phyloP scores from a whole-genome alignment of 495 filamentous ascomycete genomes.

The Lasiosphaeris hirsuta region DNA sequence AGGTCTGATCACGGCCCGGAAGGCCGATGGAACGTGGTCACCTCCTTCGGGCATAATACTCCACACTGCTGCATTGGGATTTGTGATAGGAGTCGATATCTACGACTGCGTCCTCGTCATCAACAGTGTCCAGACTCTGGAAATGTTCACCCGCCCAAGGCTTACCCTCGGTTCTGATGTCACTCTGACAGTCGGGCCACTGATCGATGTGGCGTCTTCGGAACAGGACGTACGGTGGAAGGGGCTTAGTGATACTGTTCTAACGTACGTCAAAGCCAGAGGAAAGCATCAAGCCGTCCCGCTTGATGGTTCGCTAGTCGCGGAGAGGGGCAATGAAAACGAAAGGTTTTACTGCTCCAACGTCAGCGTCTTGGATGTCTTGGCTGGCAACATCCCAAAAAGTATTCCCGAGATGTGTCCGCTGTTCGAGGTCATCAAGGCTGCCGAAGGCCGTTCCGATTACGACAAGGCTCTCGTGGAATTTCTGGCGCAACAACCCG shows the following conservation, averaged over 20 bases:
- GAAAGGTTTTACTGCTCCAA: slow-evolving; percentile 77
- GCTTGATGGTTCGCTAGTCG: slow-evolving; percentile 78
- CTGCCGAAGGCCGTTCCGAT: slow-evolving; percentile 74
- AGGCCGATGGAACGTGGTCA: slow-evolving; percentile 81
- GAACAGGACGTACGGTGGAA: slow-evolving; percentile 69
- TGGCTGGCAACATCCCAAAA: slow-evolving; percentile 72
- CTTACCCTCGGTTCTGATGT: slow-evolving; percentile 78
- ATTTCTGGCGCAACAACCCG: slow-evolving; percentile 52
- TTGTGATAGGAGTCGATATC: slow-evolving; percentile 84
- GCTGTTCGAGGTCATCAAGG: slow-evolving; percentile 76
- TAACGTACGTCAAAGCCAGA: slow-evolving; percentile 84
- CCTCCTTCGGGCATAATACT: slow-evolving; percentile 84
- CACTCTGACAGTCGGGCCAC: slow-evolving; percentile 71
- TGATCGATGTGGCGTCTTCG: slow-evolving; percentile 68
- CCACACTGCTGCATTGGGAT: slow-evolving; percentile 83
- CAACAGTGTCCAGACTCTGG: slow-evolving; percentile 75
- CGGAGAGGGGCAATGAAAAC: slow-evolving; percentile 85
- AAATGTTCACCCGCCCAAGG: slow-evolving; percentile 73
- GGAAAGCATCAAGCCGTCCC: slow-evolving; percentile 81
- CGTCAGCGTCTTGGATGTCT: slow-evolving; percentile 72
- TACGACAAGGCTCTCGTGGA: slow-evolving; percentile 59
- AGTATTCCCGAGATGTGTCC: slow-evolving; percentile 61
- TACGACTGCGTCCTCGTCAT: slow-evolving; percentile 92
- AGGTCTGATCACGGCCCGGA: slow-evolving; percentile 74
- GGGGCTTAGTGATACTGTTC: slow-evolving; percentile 61